phyloP scores from a whole-genome alignment of 2,329 filamentous ascomycete species.

The Pyricularia grisea region DNA sequence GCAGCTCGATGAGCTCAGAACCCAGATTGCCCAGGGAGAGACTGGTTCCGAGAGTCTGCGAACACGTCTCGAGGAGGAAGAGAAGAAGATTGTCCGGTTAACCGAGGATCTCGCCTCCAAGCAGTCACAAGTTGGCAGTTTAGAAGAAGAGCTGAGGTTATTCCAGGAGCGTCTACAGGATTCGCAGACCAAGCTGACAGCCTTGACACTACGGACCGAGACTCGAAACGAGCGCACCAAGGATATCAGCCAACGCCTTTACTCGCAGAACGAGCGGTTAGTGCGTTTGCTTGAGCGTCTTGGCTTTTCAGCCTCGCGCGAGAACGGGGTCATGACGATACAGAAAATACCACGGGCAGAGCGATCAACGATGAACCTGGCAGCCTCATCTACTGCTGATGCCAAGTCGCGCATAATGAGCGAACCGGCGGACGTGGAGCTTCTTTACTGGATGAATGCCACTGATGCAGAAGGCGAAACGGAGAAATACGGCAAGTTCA shows the following conservation, averaged over 20 bases:
- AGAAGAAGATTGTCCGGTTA: constrained; percentile 58
- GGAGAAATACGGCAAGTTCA: constrained; percentile 64
- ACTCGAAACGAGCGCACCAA: constrained; percentile 64
- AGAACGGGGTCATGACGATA: constrained; percentile 63
- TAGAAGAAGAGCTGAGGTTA: constrained; percentile 66
- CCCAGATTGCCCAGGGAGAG: constrained; percentile 71
- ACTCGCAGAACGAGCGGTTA: constrained; percentile 76
- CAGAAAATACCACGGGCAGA: constrained; percentile 59
- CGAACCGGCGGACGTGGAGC: constrained; percentile 58
- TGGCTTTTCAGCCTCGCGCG: constrained; percentile 71
- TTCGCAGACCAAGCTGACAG: constrained; percentile 40
- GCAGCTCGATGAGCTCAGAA: constrained; percentile 59
- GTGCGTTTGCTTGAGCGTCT: constrained; percentile 75
- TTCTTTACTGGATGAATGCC: constrained; percentile 76
- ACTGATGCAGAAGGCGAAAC: constrained; percentile 57
- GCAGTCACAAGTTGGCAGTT: constrained; percentile 64
- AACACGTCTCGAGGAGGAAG: constrained; percentile 66
- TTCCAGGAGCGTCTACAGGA: constrained; percentile 55
- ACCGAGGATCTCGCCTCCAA: constrained; percentile 63
- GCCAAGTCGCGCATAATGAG: constrained; percentile 35
- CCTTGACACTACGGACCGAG: constrained; percentile 50
- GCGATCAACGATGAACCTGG: constrained; percentile 28
- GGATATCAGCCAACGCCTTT: constrained; percentile 76
- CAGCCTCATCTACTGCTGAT: background rate
- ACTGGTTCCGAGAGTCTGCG: constrained; percentile 73